phyloP scores from a whole-genome alignment of 257 asterid species.

The Capsicum rhomboideum region DNA sequence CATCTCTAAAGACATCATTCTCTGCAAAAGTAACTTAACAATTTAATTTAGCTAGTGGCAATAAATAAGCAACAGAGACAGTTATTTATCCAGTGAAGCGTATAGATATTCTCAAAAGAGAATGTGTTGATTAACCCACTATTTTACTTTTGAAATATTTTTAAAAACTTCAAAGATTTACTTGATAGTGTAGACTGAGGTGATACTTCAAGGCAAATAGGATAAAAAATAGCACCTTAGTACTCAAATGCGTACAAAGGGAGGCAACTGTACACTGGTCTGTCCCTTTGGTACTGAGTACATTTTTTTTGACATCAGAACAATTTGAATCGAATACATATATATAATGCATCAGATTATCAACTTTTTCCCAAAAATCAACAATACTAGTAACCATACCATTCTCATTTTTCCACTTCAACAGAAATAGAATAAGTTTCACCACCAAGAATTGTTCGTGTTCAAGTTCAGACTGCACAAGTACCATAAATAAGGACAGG shows the following conservation, averaged over 20 bases:
- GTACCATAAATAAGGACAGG: slow-evolving; percentile 49
- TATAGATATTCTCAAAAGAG: neutral
- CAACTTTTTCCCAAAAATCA: neutral
- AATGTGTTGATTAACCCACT: neutral
- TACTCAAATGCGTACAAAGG: neutral
- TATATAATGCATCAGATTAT: neutral
- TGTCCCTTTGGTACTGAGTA: neutral
- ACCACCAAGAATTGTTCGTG: slow-evolving; percentile 71
- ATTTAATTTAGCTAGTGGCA: neutral
- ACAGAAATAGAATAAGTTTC: slow-evolving; percentile 48
- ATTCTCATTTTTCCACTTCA: slow-evolving; percentile 74
- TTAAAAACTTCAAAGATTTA: neutral
- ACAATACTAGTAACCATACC: slow-evolving; percentile 37
- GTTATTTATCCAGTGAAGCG: neutral
- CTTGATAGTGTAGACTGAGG: neutral
- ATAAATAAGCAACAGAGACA: neutral
- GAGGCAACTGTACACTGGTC: neutral
- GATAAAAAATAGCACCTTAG: neutral
- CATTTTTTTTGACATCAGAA: neutral
- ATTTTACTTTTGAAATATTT: neutral
- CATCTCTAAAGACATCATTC: slow-evolving; percentile 18
- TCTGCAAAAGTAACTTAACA: slow-evolving; percentile 43
- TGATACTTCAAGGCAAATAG: neutral
- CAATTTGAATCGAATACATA: neutral
- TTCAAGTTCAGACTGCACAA: slow-evolving; percentile 74